These are phyloP conservation scores for Hypocrella siamensis DNA, from an alignment of 2,329 filamentous ascomycete genomes.

Conservation along the genomic window DNA sequence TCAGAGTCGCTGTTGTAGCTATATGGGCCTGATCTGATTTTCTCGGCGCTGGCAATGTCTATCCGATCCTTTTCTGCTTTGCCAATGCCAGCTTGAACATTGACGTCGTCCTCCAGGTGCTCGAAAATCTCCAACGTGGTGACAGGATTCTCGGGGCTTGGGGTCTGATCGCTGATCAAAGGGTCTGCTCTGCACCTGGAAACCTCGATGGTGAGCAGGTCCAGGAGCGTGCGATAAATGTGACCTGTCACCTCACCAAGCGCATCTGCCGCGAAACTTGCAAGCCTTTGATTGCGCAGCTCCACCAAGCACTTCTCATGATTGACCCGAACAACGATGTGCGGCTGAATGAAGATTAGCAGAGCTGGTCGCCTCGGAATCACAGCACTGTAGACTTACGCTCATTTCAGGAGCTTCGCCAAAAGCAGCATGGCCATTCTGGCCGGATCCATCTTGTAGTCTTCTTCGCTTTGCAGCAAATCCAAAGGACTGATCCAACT, in stretches of 20 bases:
- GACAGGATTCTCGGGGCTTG: conserved; percentile 19
- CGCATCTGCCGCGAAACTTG: conserved; percentile 52
- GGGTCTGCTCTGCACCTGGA: conserved; percentile 49
- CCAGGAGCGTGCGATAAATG: conserved; percentile 62
- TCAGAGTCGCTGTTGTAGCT: conserved; percentile 18
- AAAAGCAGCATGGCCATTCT: conserved; percentile 9
- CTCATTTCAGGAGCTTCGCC: conserved; percentile 33
- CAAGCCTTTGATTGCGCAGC: conserved; percentile 63
- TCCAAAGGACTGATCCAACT: conserved; percentile 26
- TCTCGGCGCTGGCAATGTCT: conserved; percentile 30
- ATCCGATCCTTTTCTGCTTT: conserved; percentile 32
- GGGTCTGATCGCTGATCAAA: conserved; percentile 16
- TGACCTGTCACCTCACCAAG: conserved; percentile 60
- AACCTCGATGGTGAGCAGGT: conserved; percentile 52
- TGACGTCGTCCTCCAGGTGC: conserved; percentile 33
- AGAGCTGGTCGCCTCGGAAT: neutral
- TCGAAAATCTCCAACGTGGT: conserved; percentile 42
- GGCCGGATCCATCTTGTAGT: conserved; percentile 29
- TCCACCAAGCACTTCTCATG: conserved; percentile 72
- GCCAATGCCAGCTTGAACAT: conserved; percentile 41
- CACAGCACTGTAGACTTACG: conserved; percentile 23
- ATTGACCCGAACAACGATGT: conserved; percentile 65
- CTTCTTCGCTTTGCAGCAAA: conserved; percentile 35
- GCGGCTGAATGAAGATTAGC: conserved; percentile 32
- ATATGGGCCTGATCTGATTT: conserved; percentile 23